These are phyloP conservation scores for Purshia tridentata DNA, from an alignment of 306 rosid genomes.

Conservation along the genomic window DNA sequence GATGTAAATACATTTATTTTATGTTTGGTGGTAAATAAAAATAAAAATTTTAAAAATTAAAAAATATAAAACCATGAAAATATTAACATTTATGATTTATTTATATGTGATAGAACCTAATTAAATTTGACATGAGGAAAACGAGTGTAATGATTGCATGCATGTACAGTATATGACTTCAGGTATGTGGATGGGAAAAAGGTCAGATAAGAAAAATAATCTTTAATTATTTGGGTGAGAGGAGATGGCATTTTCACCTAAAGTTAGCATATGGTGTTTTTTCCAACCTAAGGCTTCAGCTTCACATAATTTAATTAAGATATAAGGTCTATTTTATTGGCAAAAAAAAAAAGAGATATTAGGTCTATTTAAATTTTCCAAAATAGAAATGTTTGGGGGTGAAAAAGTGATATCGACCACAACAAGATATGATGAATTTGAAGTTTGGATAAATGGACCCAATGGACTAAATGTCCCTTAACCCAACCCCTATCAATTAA, in stretches of 20 bases:
- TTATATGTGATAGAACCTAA: neutral
- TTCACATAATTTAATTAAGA: constrained; percentile 13
- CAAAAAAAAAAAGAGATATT: no score
- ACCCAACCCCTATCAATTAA: no score
- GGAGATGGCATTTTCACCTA: constrained; percentile 29
- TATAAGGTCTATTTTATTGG: constrained; percentile 27
- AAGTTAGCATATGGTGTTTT: constrained; percentile 24
- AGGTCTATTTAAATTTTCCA: constrained; percentile 17
- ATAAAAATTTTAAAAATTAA: no score
- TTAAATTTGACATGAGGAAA: neutral
- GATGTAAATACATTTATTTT: no score
- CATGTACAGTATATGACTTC: neutral
- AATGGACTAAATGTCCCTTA: no score
- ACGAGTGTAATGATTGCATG: neutral
- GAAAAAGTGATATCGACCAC: neutral
- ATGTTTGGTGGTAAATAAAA: no score
- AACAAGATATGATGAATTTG: neutral
- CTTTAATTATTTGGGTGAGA: constrained; percentile 15
- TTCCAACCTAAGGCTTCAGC: constrained; percentile 29
- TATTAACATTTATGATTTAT: no score
- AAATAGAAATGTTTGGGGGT: neutral
- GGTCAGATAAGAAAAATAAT: constrained; percentile 27
- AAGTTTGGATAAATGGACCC: neutral
- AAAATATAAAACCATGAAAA: neutral
- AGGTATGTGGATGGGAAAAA: constrained; percentile 11